Conservation (phyloP, 371 early-diverging fungal species). For the Amoeboaphelidium occidentale region DNA sequence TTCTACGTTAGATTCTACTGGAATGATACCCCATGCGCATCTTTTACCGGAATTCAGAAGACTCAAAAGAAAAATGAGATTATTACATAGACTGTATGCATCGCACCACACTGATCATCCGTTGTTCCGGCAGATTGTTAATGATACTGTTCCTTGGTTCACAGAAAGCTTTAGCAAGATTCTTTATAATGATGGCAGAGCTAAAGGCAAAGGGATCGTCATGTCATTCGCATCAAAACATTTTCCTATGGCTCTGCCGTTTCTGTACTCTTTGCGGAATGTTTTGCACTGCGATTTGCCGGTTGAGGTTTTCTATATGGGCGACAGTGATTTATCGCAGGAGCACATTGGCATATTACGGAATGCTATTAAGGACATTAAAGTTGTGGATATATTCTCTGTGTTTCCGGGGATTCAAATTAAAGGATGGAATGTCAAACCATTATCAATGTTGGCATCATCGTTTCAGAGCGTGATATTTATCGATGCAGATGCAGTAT, state of each 20-base stretch:
- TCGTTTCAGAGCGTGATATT: constrained; percentile 32
- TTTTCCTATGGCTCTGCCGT: constrained; percentile 24
- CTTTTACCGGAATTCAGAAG: too few species aligned
- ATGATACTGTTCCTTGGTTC: too few species aligned
- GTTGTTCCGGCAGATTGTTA: too few species aligned
- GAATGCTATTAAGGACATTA: constrained; percentile 17
- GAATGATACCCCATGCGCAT: too few species aligned
- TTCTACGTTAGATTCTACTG: too few species aligned
- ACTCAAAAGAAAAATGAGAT: too few species aligned
- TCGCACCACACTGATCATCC: too few species aligned
- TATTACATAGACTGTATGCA: too few species aligned
- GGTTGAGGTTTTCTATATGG: constrained; percentile 38
- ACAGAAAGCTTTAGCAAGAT: too few species aligned
- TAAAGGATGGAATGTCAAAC: constrained; percentile 33
- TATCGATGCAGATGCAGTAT: constrained; percentile 45
- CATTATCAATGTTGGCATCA: constrained; percentile 34
- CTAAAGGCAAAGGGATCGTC: constrained; percentile 29
- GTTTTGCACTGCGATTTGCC: constrained; percentile 30
- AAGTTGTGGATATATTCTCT: constrained; percentile 17
- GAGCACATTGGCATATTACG: constrained; percentile 15
- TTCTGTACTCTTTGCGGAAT: constrained; percentile 25
- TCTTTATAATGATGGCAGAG: too few species aligned
- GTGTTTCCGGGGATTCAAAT: constrained; percentile 19
- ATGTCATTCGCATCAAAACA: constrained; percentile 35
- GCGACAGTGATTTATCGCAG: constrained; percentile 22